Base-by-base conservation (phyloP, 2,329 filamentous ascomycete genomes). In the Fusarium pilosicola region DNA sequence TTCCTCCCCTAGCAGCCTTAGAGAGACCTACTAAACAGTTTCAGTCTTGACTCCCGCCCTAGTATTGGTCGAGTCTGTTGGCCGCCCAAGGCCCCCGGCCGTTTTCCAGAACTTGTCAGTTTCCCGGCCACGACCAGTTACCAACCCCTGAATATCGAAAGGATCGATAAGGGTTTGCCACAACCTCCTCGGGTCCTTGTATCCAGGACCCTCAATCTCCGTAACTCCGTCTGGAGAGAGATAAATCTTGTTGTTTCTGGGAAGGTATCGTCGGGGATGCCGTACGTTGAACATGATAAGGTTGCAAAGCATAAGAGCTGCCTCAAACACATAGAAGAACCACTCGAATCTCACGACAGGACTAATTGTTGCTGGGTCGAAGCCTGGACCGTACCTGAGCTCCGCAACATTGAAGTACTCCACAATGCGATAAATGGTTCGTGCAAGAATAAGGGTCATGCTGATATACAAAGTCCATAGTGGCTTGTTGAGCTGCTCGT, bases 271-370 rank as follows among this genome's bases (percentile, higher is more conserved):
- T 41, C 88, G 82, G 28, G 88, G 88, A 70, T 90, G 86, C 9
- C 85, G 80, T 6, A 83, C 44, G 66, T 89, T 90, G 78, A 88
- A 83, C 73, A 90, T 75, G 38, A 83, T 78, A 15, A 82, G 81
- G 72, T 90, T 90, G 49, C 74, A 45, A 2, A 89, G 73, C 88
- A 90, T 90, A 18, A 89, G 77, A 0, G 77, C 71, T 4, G 84
- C 86, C 80, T 91, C 88, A 65, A 90, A 90, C 26, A 90, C 83
- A 74, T 87, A 89, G 70, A 90, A 90, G 79, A 85, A 90, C 84
- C 85, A 88, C 78, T 91, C 88, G 71, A 89, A 87, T 28, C 87
- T 83, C n/a, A 90, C 67, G 28, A 88, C 79, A 0, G 86, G 84
- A 17, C 82, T 85, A 4, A 87, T 70, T 3, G 72, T 75, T 36